phyloP scores from a whole-genome alignment of 2,329 filamentous ascomycete genomes.

The Nothophaeocryptopus gaeumannii region DNA sequence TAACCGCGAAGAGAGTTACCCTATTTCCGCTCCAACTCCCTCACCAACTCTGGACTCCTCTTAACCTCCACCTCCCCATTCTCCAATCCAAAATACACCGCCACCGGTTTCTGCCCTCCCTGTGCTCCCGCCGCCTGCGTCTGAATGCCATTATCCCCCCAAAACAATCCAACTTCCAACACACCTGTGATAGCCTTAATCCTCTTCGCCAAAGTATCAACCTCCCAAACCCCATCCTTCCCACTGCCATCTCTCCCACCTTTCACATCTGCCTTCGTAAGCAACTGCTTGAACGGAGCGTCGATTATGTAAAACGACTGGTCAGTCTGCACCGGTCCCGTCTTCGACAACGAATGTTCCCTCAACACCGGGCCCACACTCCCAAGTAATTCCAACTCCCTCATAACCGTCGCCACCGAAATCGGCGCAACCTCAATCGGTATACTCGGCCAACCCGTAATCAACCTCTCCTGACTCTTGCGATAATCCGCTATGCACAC shows the following conservation, averaged over 20 bases:
- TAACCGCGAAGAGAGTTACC: neutral
- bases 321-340: constrained; percentile 79
- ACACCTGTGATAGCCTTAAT: constrained; percentile 84
- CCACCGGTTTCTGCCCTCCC: constrained; percentile 84
- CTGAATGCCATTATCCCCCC: constrained; percentile 73
- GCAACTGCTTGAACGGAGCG: constrained; percentile 74
- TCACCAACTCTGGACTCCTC: constrained; percentile 14
- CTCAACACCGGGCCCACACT: constrained; percentile 69
- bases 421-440: constrained; percentile 92
- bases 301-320: constrained; percentile 90
- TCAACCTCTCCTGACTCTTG: constrained; percentile 76
- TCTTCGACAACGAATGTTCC: constrained; percentile 70
- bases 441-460: constrained; percentile 74
- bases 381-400: constrained; percentile 69
- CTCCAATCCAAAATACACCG: constrained; percentile 91
- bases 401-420: constrained; percentile 72
- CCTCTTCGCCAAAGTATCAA: constrained; percentile 67
- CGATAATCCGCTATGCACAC: constrained; percentile 66
- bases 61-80: constrained; percentile 48
- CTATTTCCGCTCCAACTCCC: constrained; percentile 1
- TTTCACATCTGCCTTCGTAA: constrained; percentile 59
- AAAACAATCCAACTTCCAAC: constrained; percentile 87
- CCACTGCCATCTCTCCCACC: constrained; percentile 43
- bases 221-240: constrained; percentile 66
- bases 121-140: constrained; percentile 56